Percentiles rank a stretch among this genome's conserved stretches.
Evolutionary conservation across 306 rosid species (phyloP).

Genomic region (Casuarina cunninghamiana): DNA sequence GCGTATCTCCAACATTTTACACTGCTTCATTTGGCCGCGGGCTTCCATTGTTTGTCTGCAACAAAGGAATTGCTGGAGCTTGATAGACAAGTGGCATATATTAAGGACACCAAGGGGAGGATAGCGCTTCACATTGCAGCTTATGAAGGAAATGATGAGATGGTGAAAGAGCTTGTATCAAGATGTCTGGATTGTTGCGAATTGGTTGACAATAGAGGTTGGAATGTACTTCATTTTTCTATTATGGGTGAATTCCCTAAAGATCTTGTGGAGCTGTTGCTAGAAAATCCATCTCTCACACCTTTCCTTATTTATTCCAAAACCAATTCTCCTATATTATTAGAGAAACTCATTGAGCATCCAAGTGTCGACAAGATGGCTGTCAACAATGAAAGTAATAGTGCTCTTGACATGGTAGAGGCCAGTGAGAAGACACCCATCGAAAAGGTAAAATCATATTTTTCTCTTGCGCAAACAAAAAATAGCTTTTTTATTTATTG

Average conservation of each 20-base stretch:
- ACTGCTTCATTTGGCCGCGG: conserved; percentile 19
- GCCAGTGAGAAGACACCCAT: no score
- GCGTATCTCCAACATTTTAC: no score
- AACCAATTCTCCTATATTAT: no score
- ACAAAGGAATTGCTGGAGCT: not conserved
- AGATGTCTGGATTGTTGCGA: not conserved
- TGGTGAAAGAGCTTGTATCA: not conserved
- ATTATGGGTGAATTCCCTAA: not conserved
- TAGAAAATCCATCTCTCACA: not conserved
- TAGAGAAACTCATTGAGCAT: not conserved
- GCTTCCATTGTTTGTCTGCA: no score
- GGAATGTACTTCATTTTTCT: conserved; percentile 15
- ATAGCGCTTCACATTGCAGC: conserved; percentile 19
- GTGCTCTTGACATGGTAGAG: not conserved
- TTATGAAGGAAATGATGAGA: not conserved
- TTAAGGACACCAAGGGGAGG: not conserved
- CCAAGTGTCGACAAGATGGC: conserved; percentile 1
- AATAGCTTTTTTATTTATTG: no score
- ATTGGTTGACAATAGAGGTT: conserved; percentile 7
- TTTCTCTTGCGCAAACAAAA: no score
- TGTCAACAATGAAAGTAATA: not conserved
- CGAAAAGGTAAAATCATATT: no score
- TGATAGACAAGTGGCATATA: not conserved
- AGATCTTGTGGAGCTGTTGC: not conserved
- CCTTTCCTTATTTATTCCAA: not conserved